phyloP scores from a whole-genome alignment of 106 monocot genomes.

The Allium cepa region DNA sequence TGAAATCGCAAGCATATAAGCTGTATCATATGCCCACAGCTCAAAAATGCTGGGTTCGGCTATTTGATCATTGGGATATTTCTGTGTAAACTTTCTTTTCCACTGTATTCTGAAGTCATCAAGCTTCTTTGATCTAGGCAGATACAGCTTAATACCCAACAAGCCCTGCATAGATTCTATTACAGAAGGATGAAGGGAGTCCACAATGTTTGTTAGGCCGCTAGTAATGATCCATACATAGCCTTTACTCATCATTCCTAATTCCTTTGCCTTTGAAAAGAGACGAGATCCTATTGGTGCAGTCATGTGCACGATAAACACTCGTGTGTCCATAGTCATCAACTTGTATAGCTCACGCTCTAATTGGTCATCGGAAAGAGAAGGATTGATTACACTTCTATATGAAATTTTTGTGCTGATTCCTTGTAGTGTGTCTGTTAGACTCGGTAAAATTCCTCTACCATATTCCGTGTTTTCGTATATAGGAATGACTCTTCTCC shows the following conservation, averaged over 20 bases:
- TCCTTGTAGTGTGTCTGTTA: slow-evolving; percentile 37
- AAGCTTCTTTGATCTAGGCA: slow-evolving; percentile 11
- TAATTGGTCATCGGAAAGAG: slow-evolving; percentile 20
- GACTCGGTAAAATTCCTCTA: slow-evolving; percentile 32
- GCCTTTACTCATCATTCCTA: slow-evolving; percentile 44
- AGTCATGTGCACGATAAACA: slow-evolving; percentile 60
- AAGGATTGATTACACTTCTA: slow-evolving; percentile 18
- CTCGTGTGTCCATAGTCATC: slow-evolving; percentile 37
- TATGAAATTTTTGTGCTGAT: slow-evolving; percentile 18
- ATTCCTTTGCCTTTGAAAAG: slow-evolving; percentile 20
- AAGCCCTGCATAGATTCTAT: slow-evolving; percentile 38
- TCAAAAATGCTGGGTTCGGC: slow-evolving; percentile 13
- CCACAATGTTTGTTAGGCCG: slow-evolving; percentile 24
- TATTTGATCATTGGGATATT: slow-evolving; percentile 13
- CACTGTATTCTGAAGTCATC: slow-evolving; percentile 26
- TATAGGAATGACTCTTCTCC: slow-evolving; percentile 38
- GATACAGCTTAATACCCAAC: slow-evolving; percentile 34
- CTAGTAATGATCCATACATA: slow-evolving; percentile 61
- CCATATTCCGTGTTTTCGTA: slow-evolving; percentile 57
- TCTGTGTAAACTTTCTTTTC: slow-evolving; percentile 25
- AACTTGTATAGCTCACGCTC: slow-evolving; percentile 24
- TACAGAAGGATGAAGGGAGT: slow-evolving; percentile 3
- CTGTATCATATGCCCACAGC: slow-evolving; percentile 52
- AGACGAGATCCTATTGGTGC: slow-evolving; percentile 21
- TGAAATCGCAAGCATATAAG: slow-evolving; percentile 31